These are phyloP conservation scores for Trichosporon ovoides DNA, from an alignment of 1,284 basidiomycete species.

Conservation along the genomic window DNA sequence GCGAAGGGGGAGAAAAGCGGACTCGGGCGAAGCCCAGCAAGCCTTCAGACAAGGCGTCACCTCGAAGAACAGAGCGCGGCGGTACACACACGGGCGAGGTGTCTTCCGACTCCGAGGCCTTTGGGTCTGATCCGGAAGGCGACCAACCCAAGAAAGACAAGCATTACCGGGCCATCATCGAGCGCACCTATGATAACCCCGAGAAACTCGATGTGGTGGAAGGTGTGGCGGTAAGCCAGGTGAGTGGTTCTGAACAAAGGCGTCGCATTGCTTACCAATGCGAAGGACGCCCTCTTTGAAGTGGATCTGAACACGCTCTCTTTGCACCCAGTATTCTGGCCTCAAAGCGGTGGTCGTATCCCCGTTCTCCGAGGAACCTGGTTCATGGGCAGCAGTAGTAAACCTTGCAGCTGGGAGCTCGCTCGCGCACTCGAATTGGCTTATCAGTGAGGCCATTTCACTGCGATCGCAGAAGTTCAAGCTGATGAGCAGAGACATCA, in stretches of 20 bases:
- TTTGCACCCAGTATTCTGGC: constrained; percentile 55
- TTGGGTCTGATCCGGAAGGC: neutral
- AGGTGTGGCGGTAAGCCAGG: constrained; percentile 48
- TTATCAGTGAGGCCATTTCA: constrained; percentile 39
- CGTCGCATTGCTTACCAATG: constrained; percentile 2
- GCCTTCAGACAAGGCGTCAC: neutral
- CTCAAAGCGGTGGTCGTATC: constrained; percentile 50
- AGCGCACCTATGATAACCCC: constrained; percentile 31
- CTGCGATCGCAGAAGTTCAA: too few species aligned
- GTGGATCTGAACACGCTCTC: constrained; percentile 42
- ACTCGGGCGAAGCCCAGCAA: neutral
- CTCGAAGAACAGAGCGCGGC: neutral
- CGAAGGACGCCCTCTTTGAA: constrained; percentile 50
- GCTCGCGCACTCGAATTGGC: constrained; percentile 53
- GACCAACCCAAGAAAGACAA: constrained; percentile 6
- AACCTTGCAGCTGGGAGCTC: constrained; percentile 51
- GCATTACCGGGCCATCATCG: constrained; percentile 33
- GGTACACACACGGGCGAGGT: neutral
- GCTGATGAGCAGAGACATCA: constrained; percentile 36
- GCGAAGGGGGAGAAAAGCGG: constrained; percentile 23
- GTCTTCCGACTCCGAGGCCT: neutral
- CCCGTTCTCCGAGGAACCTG: constrained; percentile 53
- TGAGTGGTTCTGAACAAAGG: constrained; percentile 16
- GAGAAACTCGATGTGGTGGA: constrained; percentile 36
- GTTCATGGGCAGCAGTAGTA: constrained; percentile 52